phyloP scores from a whole-genome alignment of 2,329 filamentous ascomycete species.

The Trichoderma semiorbis region DNA sequence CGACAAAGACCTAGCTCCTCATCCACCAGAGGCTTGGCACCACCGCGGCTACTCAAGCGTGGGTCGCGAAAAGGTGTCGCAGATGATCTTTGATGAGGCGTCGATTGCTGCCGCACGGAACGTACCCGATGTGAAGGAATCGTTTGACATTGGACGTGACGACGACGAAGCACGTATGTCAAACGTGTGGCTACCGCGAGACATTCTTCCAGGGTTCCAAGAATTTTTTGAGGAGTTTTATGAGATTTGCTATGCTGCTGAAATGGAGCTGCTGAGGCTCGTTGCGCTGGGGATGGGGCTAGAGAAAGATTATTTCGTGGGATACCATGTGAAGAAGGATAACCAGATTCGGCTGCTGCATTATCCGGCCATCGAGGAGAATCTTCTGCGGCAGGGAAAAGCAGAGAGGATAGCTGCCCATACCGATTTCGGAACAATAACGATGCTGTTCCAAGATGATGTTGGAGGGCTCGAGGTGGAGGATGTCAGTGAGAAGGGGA shows the following conservation, averaged over 20 bases:
- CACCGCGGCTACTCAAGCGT: constrained; percentile 34
- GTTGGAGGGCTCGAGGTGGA: constrained; percentile 46
- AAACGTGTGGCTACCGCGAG: constrained; percentile 25
- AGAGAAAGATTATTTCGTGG: constrained; percentile 66
- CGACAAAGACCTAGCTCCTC: constrained; percentile 30
- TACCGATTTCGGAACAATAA: constrained; percentile 40
- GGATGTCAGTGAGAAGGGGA: constrained; percentile 32
- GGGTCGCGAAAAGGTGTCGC: constrained; percentile 32
- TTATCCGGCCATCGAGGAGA: constrained; percentile 37
- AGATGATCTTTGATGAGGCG: constrained; percentile 30
- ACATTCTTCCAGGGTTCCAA: constrained; percentile 23
- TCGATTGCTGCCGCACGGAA: constrained; percentile 25
- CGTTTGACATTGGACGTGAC: constrained; percentile 38
- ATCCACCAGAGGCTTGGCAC: constrained; percentile 30
- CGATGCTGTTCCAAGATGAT: constrained; percentile 46
- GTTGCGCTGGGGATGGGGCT: constrained; percentile 72
- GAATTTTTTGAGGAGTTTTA: constrained; percentile 55
- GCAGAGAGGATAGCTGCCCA: constrained; percentile 28
- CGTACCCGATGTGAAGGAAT: constrained; percentile 38
- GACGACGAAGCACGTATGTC: constrained; percentile 23
- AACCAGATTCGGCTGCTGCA: constrained; percentile 58
- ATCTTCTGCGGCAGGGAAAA: constrained; percentile 26
- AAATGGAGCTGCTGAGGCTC: constrained; percentile 70
- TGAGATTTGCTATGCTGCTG: constrained; percentile 63
- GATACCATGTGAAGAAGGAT: constrained; percentile 50